Conservation (phyloP, 2,329 filamentous ascomycete genomes). For the Fusarium sp. region DNA sequence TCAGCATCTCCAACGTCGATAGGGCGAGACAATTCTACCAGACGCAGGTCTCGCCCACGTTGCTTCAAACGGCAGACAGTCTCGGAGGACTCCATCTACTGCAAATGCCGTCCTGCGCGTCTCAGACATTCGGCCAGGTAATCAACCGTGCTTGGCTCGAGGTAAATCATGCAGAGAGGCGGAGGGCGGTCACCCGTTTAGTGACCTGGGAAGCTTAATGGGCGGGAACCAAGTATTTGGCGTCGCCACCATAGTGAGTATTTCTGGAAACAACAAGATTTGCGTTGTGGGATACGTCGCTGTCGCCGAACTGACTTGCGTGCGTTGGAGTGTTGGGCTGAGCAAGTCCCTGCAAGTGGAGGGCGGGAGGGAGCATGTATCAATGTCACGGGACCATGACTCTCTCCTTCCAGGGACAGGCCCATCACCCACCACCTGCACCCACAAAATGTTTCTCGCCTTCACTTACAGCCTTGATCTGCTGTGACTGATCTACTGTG, state of each 20-base stretch:
- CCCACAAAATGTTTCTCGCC: slow-evolving; percentile 42
- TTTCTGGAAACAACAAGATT: not conserved
- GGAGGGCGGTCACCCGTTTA: slow-evolving; percentile 24
- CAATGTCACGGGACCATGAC: slow-evolving; percentile 19
- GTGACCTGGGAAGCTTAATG: slow-evolving; percentile 6
- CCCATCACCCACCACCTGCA: not conserved
- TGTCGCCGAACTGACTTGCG: slow-evolving; percentile 4
- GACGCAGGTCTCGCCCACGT: slow-evolving; percentile 26
- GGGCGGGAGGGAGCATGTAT: slow-evolving; percentile 17
- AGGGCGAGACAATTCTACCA: slow-evolving; percentile 16
- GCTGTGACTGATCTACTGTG: not conserved
- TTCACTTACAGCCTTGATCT: not conserved
- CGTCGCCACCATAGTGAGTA: slow-evolving; percentile 22
- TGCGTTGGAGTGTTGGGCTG: slow-evolving; percentile 2
- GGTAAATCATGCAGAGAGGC: not conserved
- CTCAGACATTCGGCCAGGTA: slow-evolving; percentile 22
- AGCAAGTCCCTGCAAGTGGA: slow-evolving; percentile 20
- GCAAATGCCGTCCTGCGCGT: slow-evolving; percentile 2
- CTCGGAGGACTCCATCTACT: slow-evolving; percentile 11
- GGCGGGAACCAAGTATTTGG: slow-evolving; percentile 27
- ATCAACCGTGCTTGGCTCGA: slow-evolving; percentile 30
- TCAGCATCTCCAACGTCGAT: slow-evolving; percentile 2
- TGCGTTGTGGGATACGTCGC: slow-evolving; percentile 17
- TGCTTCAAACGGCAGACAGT: slow-evolving; percentile 14
- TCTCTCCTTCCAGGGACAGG: slow-evolving; percentile 19